Conservation (phyloP, 305 asterid genomes). For the Fraxinus platypoda region DNA sequence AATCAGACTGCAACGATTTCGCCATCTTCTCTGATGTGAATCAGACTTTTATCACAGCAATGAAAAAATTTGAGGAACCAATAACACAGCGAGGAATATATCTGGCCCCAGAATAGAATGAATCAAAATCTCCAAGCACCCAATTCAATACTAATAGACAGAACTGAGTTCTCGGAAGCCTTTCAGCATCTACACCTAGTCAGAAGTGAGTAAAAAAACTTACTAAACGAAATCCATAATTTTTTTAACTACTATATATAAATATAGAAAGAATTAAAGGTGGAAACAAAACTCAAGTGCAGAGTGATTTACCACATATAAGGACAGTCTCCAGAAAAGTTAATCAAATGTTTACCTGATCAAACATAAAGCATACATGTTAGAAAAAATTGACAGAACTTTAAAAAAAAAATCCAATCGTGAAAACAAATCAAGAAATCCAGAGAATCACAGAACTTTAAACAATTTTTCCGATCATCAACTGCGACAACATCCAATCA, state of each 20-base stretch:
- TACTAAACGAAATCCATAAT: slow-evolving; percentile 13
- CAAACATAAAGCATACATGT: slow-evolving; percentile 14
- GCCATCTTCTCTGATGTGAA: slow-evolving; percentile 51
- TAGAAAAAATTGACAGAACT: not conserved
- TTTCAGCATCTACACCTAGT: slow-evolving; percentile 32
- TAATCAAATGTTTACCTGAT: slow-evolving; percentile 28
- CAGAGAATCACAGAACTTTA: slow-evolving; percentile 9
- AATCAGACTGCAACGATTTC: slow-evolving; percentile 53
- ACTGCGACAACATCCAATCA: slow-evolving; percentile 21
- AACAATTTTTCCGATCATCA: slow-evolving; percentile 10
- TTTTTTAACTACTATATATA: not conserved
- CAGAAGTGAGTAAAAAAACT: slow-evolving; percentile 17
- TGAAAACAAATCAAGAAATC: not conserved
- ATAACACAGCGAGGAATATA: slow-evolving; percentile 11
- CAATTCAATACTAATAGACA: slow-evolving; percentile 41
- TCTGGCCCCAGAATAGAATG: slow-evolving; percentile 7
- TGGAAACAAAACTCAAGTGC: slow-evolving; percentile 20
- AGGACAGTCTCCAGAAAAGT: slow-evolving; percentile 24
- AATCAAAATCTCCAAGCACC: slow-evolving; percentile 23
- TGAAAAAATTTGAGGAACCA: slow-evolving; percentile 1
- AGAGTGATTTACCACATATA: slow-evolving; percentile 15
- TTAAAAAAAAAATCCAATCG: not conserved
- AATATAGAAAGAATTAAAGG: not conserved
- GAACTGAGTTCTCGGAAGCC: slow-evolving; percentile 39
- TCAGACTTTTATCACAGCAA: slow-evolving; percentile 16